A percentile compares a stretch with the other conserved stretches of the same genome.
Evolutionary conservation across 2,329 filamentous ascomycete species (phyloP).

Genomic region (Knoxdaviesia proteae): DNA sequence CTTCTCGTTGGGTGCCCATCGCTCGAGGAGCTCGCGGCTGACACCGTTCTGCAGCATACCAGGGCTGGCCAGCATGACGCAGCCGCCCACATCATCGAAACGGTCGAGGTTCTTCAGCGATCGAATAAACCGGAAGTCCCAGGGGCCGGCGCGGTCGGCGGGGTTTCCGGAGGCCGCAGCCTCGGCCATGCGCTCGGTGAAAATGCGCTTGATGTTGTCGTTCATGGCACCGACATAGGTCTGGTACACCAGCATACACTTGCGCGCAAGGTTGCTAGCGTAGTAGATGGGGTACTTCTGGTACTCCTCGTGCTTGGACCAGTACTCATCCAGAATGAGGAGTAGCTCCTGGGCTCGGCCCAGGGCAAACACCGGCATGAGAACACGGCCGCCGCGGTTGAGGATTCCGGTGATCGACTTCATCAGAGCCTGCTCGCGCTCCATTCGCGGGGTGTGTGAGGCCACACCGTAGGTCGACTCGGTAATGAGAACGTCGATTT

Average conservation of each 20-base stretch:
- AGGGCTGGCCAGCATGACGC: slow-evolving; percentile 91
- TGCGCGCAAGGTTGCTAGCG: slow-evolving; percentile 79
- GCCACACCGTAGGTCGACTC: slow-evolving; percentile 96
- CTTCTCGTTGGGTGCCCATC: slow-evolving; percentile 89
- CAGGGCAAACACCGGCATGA: slow-evolving; percentile 90
- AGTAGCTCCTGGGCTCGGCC: slow-evolving; percentile 86
- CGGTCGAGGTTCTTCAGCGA: slow-evolving; percentile 82
- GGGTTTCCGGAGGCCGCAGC: slow-evolving; percentile 62
- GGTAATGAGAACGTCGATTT: slow-evolving; percentile 90
- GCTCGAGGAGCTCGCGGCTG: slow-evolving; percentile 74
- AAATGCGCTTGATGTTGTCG: slow-evolving; percentile 94
- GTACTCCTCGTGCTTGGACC: slow-evolving; percentile 71
- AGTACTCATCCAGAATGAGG: slow-evolving; percentile 91
- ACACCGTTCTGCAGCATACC: slow-evolving; percentile 98
- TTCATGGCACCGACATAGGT: slow-evolving; percentile 98
- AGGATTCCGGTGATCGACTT: slow-evolving; percentile 83
- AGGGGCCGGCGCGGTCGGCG: slow-evolving; percentile 62
- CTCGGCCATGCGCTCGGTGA: slow-evolving; percentile 78
- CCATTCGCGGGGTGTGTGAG: slow-evolving; percentile 72
- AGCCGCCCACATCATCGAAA: slow-evolving; percentile 87
- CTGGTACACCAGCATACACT: slow-evolving; percentile 98
- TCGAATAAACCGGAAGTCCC: slow-evolving; percentile 91
- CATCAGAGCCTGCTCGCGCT: slow-evolving; percentile 85
- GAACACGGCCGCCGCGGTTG: slow-evolving; percentile 74
- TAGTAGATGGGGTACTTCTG: slow-evolving; percentile 94